Percentiles rank a stretch among this genome's conserved stretches.
Conservation (phyloP, 768 basidiomycete genomes). For the Tubosaeta brunneosetosa region DNA sequence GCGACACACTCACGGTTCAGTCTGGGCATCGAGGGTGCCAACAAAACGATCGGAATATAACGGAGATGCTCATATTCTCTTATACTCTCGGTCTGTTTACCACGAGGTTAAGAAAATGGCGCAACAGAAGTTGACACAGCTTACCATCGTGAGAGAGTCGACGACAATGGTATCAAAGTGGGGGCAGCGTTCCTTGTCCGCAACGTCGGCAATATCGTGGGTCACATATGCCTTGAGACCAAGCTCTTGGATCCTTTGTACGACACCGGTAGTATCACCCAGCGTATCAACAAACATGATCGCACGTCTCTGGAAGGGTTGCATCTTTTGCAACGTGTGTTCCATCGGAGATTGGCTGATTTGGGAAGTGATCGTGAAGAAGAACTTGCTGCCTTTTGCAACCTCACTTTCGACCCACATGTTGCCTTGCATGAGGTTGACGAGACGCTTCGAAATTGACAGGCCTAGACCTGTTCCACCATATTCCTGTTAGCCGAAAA, state of each 20-base stretch:
- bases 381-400: slow-evolving; percentile 89
- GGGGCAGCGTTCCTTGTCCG: slow-evolving; percentile 75
- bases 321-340: slow-evolving; percentile 69
- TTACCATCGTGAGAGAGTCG: slow-evolving; percentile 78
- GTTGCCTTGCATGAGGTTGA: slow-evolving; percentile 95
- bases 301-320: slow-evolving; percentile 79
- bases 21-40: slow-evolving; percentile 73
- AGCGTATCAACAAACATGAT: slow-evolving; percentile 92
- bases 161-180: slow-evolving; percentile 95
- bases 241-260: slow-evolving; percentile 71
- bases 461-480: slow-evolving; percentile 95
- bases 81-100: slow-evolving; percentile 72
- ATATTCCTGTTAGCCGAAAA: slow-evolving; percentile 61
- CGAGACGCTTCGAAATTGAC: slow-evolving; percentile 96
- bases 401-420: slow-evolving; percentile 99
- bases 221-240: slow-evolving; percentile 74
- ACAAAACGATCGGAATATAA: slow-evolving; percentile 92
- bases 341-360: slow-evolving; percentile 75
- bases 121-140: slow-evolving; percentile 30
- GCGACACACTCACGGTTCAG: slow-evolving; percentile 59
- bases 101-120: slow-evolving; percentile 14
- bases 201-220: slow-evolving; percentile 74
- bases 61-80: slow-evolving; percentile 92
- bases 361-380: slow-evolving; percentile 91
- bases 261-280: slow-evolving; percentile 68